Base-by-base conservation (phyloP, 371 early-diverging fungal genomes). In the Dinochytrium kinnereticum region DNA sequence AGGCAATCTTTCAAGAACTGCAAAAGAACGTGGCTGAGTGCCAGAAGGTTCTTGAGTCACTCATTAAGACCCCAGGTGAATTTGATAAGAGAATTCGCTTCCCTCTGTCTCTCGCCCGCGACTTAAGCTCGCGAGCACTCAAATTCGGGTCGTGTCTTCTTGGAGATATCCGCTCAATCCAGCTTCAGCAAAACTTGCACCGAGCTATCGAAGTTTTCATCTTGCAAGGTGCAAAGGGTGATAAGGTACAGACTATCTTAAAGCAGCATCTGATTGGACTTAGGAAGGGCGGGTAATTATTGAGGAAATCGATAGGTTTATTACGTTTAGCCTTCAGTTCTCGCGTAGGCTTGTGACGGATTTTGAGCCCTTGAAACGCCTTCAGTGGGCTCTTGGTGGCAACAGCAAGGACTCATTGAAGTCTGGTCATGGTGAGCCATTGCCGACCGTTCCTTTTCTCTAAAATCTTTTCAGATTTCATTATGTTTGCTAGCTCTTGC, bases 291-390 rank as follows among this genome's bases (percentile, higher is more conserved):
- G 19, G 34, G 15, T 33, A 13, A 61, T 21, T 13, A 17, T 61
- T 31, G 36, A 61, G 36, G 61, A 61, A 53, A 61, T 61, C 3
- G 34, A 21, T 7, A 13, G 26, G 36, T 61, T 61, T 28, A 61
- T 61, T 33, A 24, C 3, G 7, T 61, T 61, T 37, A 61, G 61
- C 24, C 15, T 61, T 17, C 3, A 19, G 3, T 61, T 33, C 24
- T 17, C 61, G 7, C 30, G 61, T 2, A 7, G 61, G 7, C 17
- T 7, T 7, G 34, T 61, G 13, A 17, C 31, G 30, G 61, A 31
- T 61, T 24, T 61, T 61, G 61, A 61, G 34, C 61, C 61, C 15
- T 24, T 61, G 3, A 61, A 61, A 61, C 61, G 61, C 10, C 26
- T 61, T 15, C 31, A 21, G 7, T 61, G 61, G 61, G 36, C 26